Evolutionary conservation across 371 early-diverging fungal genomes (phyloP).

Genomic region (Scutellospora calospora): DNA sequence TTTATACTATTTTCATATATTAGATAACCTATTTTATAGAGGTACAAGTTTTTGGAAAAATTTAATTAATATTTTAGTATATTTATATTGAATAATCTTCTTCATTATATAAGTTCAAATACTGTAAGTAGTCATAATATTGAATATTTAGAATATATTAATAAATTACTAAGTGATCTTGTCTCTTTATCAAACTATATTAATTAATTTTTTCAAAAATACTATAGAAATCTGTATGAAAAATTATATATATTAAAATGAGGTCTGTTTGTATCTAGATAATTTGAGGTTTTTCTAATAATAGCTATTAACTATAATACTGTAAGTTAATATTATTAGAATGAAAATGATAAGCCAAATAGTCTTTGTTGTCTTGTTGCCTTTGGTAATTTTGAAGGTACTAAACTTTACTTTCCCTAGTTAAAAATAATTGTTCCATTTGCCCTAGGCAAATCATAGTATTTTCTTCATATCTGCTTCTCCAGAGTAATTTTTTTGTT

Average conservation of each 20-base stretch:
- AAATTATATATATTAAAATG: background rate
- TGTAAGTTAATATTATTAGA: constrained; percentile 27
- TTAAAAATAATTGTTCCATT: too few species aligned
- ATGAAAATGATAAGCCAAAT: constrained; percentile 20
- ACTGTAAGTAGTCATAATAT: background rate
- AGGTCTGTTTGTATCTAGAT: constrained; percentile 5
- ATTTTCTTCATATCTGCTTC: constrained; percentile 11
- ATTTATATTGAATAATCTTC: constrained; percentile 9
- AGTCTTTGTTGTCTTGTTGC: too few species aligned
- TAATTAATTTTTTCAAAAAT: too few species aligned
- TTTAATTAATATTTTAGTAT: constrained; percentile 3
- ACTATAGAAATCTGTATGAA: background rate
- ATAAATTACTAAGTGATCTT: too few species aligned
- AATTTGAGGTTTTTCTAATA: constrained; percentile 13
- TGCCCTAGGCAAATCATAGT: background rate
- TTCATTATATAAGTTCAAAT: constrained; percentile 27
- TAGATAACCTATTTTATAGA: constrained; percentile 11
- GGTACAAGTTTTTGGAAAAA: constrained; percentile 12
- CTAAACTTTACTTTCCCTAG: constrained; percentile 19
- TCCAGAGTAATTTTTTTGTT: constrained; percentile 18
- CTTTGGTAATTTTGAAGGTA: constrained; percentile 16
- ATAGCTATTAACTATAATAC: constrained; percentile 29
- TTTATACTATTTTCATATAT: too few species aligned
- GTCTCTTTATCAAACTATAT: background rate
- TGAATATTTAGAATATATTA: too few species aligned